Conservation (phyloP, 345 rosid species). For the Salix suchowensis region DNA sequence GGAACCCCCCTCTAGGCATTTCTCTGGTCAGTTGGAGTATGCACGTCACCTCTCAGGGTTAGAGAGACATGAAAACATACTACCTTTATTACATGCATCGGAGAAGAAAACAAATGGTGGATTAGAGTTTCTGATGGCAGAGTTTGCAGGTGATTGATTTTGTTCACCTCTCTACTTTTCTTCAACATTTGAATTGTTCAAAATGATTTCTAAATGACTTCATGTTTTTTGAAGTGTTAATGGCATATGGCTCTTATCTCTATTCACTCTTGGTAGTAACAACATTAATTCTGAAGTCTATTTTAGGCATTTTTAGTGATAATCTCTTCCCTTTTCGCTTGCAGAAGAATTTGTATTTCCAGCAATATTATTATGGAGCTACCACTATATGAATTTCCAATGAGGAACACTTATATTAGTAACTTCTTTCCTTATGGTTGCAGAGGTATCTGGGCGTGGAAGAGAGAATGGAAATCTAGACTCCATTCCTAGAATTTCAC, state of each 20-base stretch:
- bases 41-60: constrained; percentile 74
- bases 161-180: neutral
- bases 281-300: neutral
- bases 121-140: constrained; percentile 89
- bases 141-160: constrained; percentile 68
- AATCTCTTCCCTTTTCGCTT: neutral
- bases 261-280: neutral
- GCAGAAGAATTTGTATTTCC: neutral
- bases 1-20: constrained; percentile 85
- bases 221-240: neutral
- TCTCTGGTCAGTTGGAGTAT: constrained; percentile 88
- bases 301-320: neutral
- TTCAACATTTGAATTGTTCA: neutral
- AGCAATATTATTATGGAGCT: neutral
- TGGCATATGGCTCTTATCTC: neutral
- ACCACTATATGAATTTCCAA: neutral
- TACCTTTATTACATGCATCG: constrained; percentile 81
- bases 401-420: neutral
- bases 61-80: constrained; percentile 87
- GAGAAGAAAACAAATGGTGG: constrained; percentile 91
- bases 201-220: neutral
- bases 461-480: constrained; percentile 73
- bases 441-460: constrained; percentile 87
- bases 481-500: constrained; percentile 52
- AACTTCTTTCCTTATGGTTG: constrained; percentile 17